These are phyloP conservation scores for Neonectria hederae DNA, from an alignment of 2,329 filamentous ascomycete genomes.

Conservation along the genomic window DNA sequence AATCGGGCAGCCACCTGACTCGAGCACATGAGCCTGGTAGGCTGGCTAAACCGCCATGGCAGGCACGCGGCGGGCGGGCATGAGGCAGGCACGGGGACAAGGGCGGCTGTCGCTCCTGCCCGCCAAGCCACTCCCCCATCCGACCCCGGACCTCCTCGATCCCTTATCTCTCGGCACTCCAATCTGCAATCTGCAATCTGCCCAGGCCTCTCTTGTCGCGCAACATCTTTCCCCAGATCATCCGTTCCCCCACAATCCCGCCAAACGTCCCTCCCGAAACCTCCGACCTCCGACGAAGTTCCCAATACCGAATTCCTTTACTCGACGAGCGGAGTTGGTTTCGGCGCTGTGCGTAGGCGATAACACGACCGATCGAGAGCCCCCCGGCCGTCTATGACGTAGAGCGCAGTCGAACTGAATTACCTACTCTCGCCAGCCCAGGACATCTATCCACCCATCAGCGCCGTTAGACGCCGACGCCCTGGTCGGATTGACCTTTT, in stretches of 20 bases:
- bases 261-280: not conserved
- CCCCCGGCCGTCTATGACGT: not conserved
- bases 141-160: constrained; percentile 22
- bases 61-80: not conserved
- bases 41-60: not conserved
- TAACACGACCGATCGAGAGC: not conserved
- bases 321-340: not conserved
- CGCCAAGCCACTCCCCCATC: constrained; percentile 9
- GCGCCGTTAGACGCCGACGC: not conserved
- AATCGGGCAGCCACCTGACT: constrained; percentile 31
- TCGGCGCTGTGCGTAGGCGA: not conserved
- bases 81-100: not conserved
- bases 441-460: not conserved
- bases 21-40: constrained; percentile 26
- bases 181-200: not conserved
- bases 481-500: not conserved
- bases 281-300: not conserved
- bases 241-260: constrained; percentile 3
- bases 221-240: constrained; percentile 24
- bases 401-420: not conserved
- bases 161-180: constrained; percentile 27
- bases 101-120: not conserved
- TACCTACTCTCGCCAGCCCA: not conserved
- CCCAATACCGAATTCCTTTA: not conserved
- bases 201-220: constrained; percentile 3